These are phyloP conservation scores for Trichoderma oligosporum DNA, from an alignment of 2,329 filamentous ascomycete species.

Conservation along the genomic window DNA sequence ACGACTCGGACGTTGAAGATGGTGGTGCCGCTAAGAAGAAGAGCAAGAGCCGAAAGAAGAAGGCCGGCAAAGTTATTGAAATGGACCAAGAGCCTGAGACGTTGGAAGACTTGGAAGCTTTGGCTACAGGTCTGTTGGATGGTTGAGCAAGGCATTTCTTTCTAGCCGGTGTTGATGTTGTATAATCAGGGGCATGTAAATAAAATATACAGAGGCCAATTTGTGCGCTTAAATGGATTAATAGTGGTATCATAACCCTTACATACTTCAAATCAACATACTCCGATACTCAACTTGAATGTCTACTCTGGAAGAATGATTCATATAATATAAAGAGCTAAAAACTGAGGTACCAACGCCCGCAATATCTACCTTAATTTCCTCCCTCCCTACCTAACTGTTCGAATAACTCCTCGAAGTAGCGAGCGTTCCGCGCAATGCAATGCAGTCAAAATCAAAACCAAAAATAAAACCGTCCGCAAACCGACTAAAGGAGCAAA, in stretches of 20 bases:
- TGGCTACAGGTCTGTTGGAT: slow-evolving; percentile 69
- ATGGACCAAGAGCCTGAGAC: slow-evolving; percentile 69
- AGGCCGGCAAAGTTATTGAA: slow-evolving; percentile 55
- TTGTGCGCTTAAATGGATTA: too few species aligned
- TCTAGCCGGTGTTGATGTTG: neutral
- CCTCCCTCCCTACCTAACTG: neutral
- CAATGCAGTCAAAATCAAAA: neutral
- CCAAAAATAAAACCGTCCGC: neutral
- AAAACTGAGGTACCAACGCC: too few species aligned
- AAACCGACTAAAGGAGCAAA: neutral
- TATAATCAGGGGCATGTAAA: neutral
- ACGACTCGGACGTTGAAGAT: slow-evolving; percentile 55
- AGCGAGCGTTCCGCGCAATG: neutral
- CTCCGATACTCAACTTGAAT: too few species aligned
- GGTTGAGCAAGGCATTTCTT: slow-evolving; percentile 27
- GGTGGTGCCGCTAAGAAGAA: slow-evolving; percentile 41
- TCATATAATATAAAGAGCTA: too few species aligned
- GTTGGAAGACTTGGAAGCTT: slow-evolving; percentile 71
- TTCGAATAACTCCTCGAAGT: neutral
- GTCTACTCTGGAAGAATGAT: too few species aligned
- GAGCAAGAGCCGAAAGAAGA: slow-evolving; percentile 40
- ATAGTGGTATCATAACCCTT: too few species aligned
- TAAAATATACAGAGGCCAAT: too few species aligned
- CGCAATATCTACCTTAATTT: neutral
- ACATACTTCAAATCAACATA: too few species aligned